Conservation (phyloP, 257 asterid genomes). For the Forsythia suspensa region DNA sequence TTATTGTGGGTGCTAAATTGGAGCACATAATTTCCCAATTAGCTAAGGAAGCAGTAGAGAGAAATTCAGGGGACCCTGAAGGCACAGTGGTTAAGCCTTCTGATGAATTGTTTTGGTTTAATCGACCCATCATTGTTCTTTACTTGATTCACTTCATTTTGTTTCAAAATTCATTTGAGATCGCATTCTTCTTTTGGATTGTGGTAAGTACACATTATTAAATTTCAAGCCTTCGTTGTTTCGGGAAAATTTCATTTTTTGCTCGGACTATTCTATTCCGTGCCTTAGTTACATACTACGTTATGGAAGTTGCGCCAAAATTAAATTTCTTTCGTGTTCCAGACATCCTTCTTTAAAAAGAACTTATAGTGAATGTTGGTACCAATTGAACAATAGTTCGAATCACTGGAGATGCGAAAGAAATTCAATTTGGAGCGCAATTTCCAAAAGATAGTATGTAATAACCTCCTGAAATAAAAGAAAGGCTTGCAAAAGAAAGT, state of each 20-base stretch:
- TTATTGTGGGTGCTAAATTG: constrained; percentile 80
- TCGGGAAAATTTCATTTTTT: no score
- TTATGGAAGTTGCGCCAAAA: no score
- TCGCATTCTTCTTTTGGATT: constrained; percentile 86
- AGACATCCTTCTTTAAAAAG: no score
- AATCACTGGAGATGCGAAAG: no score
- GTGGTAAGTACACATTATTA: constrained; percentile 45
- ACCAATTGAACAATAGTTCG: no score
- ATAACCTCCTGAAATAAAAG: neutral
- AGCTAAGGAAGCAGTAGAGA: constrained; percentile 56
- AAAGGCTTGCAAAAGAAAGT: neutral
- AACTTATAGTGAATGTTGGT: no score
- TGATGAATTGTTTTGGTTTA: constrained; percentile 86
- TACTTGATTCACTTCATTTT: constrained; percentile 88
- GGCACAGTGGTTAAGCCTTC: constrained; percentile 53
- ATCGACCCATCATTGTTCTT: constrained; percentile 60
- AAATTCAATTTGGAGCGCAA: no score
- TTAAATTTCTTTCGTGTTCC: no score
- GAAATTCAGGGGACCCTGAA: constrained; percentile 26
- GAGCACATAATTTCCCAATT: constrained; percentile 77
- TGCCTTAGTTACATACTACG: no score
- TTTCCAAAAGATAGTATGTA: no score
- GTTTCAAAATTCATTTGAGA: constrained; percentile 83
- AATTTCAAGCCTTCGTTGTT: no score
- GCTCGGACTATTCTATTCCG: no score